Evolutionary conservation across 2,329 filamentous ascomycete genomes (phyloP).

Genomic region (Herpotrichia juniperi): DNA sequence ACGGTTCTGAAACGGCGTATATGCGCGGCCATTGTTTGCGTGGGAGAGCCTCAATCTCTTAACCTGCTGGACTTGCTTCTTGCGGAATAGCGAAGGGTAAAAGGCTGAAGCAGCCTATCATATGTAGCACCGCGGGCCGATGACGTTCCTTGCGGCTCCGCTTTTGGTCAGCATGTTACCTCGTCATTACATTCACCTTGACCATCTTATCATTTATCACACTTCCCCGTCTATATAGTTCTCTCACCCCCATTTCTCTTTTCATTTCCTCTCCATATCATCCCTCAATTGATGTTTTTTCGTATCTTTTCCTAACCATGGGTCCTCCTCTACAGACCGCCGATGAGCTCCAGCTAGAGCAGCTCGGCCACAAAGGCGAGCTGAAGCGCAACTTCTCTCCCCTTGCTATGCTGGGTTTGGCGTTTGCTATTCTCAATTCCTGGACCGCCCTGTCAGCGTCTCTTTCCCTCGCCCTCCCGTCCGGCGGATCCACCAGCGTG

Average conservation of each 20-base stretch:
- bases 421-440: constrained; percentile 68
- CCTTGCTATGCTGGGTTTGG: constrained; percentile 66
- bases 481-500: constrained; percentile 72
- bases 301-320: constrained; percentile 23
- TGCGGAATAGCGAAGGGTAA: not conserved
- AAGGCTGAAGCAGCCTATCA: not conserved
- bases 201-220: not conserved
- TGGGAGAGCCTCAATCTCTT: not conserved
- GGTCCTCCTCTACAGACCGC: constrained; percentile 20
- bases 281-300: not conserved
- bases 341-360: constrained; percentile 43
- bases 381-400: constrained; percentile 64
- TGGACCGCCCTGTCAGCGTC: constrained; percentile 67
- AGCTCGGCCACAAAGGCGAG: constrained; percentile 63
- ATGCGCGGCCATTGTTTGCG: not conserved
- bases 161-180: not conserved
- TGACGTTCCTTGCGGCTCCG: not conserved
- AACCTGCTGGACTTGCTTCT: not conserved
- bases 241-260: not conserved
- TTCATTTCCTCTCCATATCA: not conserved
- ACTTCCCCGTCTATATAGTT: too few species aligned
- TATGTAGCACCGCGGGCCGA: not conserved
- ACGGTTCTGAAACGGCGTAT: not conserved
- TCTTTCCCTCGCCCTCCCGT: constrained; percentile 67
- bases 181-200: not conserved